phyloP scores from a whole-genome alignment of 192 early-diverging fungal genomes.

The Coemansia sp. region DNA sequence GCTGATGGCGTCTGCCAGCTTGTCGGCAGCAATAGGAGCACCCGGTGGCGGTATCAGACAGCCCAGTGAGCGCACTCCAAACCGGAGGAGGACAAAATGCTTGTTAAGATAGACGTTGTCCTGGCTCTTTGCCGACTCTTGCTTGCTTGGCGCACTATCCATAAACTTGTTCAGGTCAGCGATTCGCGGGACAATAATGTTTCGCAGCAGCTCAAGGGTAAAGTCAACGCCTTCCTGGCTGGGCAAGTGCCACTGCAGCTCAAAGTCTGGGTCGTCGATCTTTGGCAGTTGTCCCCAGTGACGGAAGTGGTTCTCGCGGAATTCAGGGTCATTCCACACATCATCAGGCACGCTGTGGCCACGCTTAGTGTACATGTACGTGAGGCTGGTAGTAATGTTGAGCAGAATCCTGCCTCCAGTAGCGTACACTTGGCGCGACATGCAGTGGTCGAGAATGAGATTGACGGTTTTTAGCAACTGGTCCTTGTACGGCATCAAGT shows the following conservation, averaged over 20 bases:
- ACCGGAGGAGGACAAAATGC: slow-evolving; percentile 21
- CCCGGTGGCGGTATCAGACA: slow-evolving; percentile 35
- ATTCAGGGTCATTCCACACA: slow-evolving; percentile 53
- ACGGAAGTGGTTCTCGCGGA: slow-evolving; percentile 69
- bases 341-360: slow-evolving; percentile 40
- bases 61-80: slow-evolving; percentile 37
- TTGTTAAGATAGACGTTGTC: slow-evolving; percentile 48
- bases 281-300: slow-evolving; percentile 75
- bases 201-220: slow-evolving; percentile 67
- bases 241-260: slow-evolving; percentile 81
- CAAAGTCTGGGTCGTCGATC: slow-evolving; percentile 49
- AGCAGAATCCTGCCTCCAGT: slow-evolving; percentile 25
- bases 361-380: slow-evolving; percentile 18
- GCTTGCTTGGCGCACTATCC: slow-evolving; percentile 5
- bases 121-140: slow-evolving; percentile 17
- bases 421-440: slow-evolving; percentile 49
- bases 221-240: slow-evolving; percentile 67
- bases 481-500: slow-evolving; percentile 35
- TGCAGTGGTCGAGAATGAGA: slow-evolving; percentile 33
- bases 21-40: slow-evolving; percentile 8
- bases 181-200: slow-evolving; percentile 55
- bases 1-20: slow-evolving; percentile 23
- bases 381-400: slow-evolving; percentile 21
- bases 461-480: slow-evolving; percentile 22
- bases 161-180: slow-evolving; percentile 31